phyloP scores from a whole-genome alignment of 306 rosid genomes.

The Luffa acutangula region DNA sequence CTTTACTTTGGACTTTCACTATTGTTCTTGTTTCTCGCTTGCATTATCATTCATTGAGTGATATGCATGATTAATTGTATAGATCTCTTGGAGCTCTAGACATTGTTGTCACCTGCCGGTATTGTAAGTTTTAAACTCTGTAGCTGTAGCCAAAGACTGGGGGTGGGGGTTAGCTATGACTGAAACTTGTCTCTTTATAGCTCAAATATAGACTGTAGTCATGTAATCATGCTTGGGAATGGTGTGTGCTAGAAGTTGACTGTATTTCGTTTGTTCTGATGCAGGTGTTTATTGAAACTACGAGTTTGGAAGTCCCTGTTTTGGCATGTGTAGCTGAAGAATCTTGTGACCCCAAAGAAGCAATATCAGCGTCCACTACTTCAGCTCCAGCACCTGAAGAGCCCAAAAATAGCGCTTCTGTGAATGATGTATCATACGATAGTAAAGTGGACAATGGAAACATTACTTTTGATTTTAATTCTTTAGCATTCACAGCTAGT shows the following conservation, averaged over 20 bases:
- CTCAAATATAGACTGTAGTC: background rate
- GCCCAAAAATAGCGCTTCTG: constrained; percentile 1
- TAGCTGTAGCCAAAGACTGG: background rate
- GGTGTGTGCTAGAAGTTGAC: background rate
- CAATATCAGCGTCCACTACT: background rate
- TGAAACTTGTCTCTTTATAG: background rate
- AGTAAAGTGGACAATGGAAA: constrained; percentile 25
- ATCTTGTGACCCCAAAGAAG: background rate
- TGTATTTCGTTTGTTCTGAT: constrained; percentile 1
- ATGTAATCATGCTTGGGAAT: background rate
- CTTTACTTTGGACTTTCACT: background rate
- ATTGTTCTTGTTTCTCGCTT: background rate
- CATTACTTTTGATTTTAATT: constrained; percentile 17
- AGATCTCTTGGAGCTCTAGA: background rate
- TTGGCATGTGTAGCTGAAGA: background rate
- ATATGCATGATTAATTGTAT: background rate
- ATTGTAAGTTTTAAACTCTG: background rate
- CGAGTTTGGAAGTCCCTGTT: background rate
- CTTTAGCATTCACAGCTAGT: constrained; percentile 22
- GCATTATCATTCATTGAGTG: background rate
- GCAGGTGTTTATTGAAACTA: constrained; percentile 30
- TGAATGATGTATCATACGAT: constrained; percentile 12
- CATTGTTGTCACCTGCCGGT: background rate
- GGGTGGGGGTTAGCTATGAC: background rate
- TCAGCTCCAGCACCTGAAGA: constrained; percentile 19